Conservation (phyloP, 2,329 filamentous ascomycete species). For the Albifimbria verrucaria region DNA sequence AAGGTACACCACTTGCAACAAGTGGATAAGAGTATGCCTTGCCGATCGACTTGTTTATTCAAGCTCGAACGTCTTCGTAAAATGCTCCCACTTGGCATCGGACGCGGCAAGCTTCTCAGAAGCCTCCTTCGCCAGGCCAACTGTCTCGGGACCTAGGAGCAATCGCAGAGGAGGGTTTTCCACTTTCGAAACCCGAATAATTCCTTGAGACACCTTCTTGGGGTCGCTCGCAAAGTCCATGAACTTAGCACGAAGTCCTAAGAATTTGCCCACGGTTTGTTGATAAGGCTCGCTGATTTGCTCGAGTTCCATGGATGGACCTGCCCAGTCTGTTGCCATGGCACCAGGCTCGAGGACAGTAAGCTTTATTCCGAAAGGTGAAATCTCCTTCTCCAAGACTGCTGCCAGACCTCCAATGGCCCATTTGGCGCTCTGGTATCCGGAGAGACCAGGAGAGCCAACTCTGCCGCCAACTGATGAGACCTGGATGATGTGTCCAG, state of each 20-base stretch:
- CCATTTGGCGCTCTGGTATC: slow-evolving; percentile 38
- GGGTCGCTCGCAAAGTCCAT: slow-evolving; percentile 9
- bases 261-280: slow-evolving; percentile 28
- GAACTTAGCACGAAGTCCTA: slow-evolving; percentile 5
- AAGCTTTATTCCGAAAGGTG: slow-evolving; percentile 33
- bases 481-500: slow-evolving; percentile 35
- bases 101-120: slow-evolving; percentile 19
- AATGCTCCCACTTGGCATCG: slow-evolving; percentile 25
- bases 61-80: too few relatives aligned
- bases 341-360: slow-evolving; percentile 37
- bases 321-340: slow-evolving; percentile 38
- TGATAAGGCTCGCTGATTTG: slow-evolving; percentile 31
- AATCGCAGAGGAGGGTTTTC: slow-evolving; percentile 27
- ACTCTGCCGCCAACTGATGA: slow-evolving; percentile 34
- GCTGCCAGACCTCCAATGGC: slow-evolving; percentile 35
- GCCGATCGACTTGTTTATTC: too few relatives aligned
- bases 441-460: slow-evolving; percentile 26
- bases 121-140: slow-evolving; percentile 16
- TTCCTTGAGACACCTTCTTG: slow-evolving; percentile 22
- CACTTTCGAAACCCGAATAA: slow-evolving; percentile 21
- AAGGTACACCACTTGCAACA: too few relatives aligned
- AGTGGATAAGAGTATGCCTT: too few relatives aligned
- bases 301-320: slow-evolving; percentile 19
- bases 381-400: slow-evolving; percentile 30
- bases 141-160: slow-evolving; percentile 25